phyloP scores from a whole-genome alignment of 2,329 filamentous ascomycete species.

The Anthostomella pinea region DNA sequence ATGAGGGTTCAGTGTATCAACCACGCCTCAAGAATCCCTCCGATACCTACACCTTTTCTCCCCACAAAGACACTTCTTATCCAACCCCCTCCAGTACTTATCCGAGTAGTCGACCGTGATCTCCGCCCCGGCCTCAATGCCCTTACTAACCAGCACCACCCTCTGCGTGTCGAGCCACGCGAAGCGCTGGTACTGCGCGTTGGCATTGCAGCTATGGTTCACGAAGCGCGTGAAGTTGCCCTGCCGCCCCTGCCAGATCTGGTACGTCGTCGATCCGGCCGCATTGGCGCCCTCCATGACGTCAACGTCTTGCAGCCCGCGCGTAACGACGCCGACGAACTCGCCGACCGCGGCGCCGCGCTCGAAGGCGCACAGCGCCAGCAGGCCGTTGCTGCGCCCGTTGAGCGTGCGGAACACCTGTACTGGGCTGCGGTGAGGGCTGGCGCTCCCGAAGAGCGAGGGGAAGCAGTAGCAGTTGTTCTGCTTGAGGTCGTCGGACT shows the following conservation, averaged over 20 bases:
- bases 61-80: conserved; percentile 54
- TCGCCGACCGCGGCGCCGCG: conserved; percentile 52
- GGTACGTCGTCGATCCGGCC: conserved; percentile 40
- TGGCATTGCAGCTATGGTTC: conserved; percentile 57
- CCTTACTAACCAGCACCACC: conserved; percentile 54
- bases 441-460: conserved; percentile 46
- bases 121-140: conserved; percentile 50
- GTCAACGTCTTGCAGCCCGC: conserved; percentile 48
- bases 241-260: conserved; percentile 55
- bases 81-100: conserved; percentile 54
- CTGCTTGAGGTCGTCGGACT: conserved; percentile 46
- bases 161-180: conserved; percentile 54
- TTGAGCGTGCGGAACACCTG: conserved; percentile 51
- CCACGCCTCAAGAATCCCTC: too few relatives aligned
- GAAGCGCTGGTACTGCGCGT: conserved; percentile 55
- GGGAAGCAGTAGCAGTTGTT: conserved; percentile 55
- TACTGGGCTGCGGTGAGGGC: conserved; percentile 39
- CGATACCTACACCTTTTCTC: conserved; percentile 49
- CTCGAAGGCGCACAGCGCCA: conserved; percentile 46
- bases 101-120: conserved; percentile 58
- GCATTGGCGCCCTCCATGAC: conserved; percentile 54
- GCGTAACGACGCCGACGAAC: conserved; percentile 54
- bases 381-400: conserved; percentile 53
- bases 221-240: conserved; percentile 59
- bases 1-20: too few relatives aligned